Percentiles rank a stretch among this genome's conserved stretches.
These are phyloP conservation scores for Aotearoamyces nothofagi DNA, from an alignment of 2,329 filamentous ascomycete species.

Conservation along the genomic window DNA sequence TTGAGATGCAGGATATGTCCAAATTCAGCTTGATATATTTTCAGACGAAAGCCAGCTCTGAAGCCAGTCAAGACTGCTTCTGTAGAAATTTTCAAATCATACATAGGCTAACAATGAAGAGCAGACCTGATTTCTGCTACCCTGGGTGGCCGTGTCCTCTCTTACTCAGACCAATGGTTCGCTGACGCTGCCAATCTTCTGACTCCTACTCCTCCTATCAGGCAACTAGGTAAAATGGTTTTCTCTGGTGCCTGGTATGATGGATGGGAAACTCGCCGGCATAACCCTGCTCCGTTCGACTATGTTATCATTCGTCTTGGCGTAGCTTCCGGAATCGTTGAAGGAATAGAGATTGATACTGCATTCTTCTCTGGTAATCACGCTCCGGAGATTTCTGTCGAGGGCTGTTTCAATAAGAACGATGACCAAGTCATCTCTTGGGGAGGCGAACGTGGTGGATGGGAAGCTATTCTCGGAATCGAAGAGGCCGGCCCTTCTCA, in stretches of 20 bases:
- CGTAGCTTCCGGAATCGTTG: slow-evolving; percentile 55
- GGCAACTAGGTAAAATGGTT: slow-evolving; percentile 51
- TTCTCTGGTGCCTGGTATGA: slow-evolving; percentile 57
- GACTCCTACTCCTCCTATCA: slow-evolving; percentile 46
- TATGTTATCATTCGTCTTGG: slow-evolving; percentile 52
- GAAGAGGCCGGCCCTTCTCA: slow-evolving; percentile 62
- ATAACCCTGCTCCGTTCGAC: slow-evolving; percentile 49
- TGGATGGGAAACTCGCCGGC: slow-evolving; percentile 53
- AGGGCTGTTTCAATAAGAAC: slow-evolving; percentile 53
- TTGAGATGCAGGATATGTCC: too few relatives aligned
- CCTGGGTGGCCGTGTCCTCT: slow-evolving; percentile 48
- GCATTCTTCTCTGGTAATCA: slow-evolving; percentile 74
- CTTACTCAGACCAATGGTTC: slow-evolving; percentile 55
- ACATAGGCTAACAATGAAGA: too few relatives aligned
- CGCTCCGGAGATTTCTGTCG: slow-evolving; percentile 63
- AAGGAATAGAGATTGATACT: slow-evolving; percentile 67
- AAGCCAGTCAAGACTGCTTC: too few relatives aligned
- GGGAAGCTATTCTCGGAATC: slow-evolving; percentile 56
- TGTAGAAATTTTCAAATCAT: too few relatives aligned
- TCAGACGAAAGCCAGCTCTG: too few relatives aligned
- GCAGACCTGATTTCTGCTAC: slow-evolving; percentile 45
- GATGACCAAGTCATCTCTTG: slow-evolving; percentile 52
- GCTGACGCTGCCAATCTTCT: slow-evolving; percentile 49
- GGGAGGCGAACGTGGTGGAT: slow-evolving; percentile 41
- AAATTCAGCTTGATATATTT: too few relatives aligned